Percentiles rank a stretch among this genome's conserved stretches.
phyloP scores from a whole-genome alignment of 805 yeast species.

The Candida krabiensis region DNA sequence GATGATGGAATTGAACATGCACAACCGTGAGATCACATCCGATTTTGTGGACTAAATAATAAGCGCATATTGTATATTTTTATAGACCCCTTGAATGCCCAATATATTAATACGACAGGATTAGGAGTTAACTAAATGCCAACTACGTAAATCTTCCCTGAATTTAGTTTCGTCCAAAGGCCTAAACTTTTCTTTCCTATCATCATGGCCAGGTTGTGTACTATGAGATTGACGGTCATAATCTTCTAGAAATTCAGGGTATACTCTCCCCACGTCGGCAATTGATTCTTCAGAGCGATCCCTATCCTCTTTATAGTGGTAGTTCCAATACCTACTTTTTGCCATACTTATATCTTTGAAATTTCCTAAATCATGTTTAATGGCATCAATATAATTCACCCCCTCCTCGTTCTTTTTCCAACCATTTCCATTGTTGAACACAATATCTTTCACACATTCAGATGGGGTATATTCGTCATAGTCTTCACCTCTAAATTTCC shows the following conservation, averaged over 20 bases:
- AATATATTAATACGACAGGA: too few species aligned
- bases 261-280: too few species aligned
- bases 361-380: slow-evolving; percentile 22
- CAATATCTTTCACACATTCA: slow-evolving; percentile 73
- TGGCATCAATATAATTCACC: slow-evolving; percentile 37
- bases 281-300: neutral
- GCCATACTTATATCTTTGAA: neutral
- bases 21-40: slow-evolving; percentile 3
- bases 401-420: slow-evolving; percentile 56
- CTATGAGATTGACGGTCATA: neutral
- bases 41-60: too few species aligned
- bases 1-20: slow-evolving; percentile 34
- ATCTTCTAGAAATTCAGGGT: too few species aligned
- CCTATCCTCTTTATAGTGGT: slow-evolving; percentile 1
- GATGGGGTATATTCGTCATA: slow-evolving; percentile 58
- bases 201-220: slow-evolving; percentile 1
- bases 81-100: too few species aligned
- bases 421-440: slow-evolving; percentile 64
- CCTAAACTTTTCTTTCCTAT: slow-evolving; percentile 8
- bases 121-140: too few species aligned
- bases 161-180: slow-evolving; percentile 33
- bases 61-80: too few species aligned
- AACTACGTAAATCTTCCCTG: slow-evolving; percentile 41
- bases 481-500: slow-evolving; percentile 26
- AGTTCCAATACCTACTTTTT: slow-evolving; percentile 3